Conservation (phyloP, 176 grass and related monocot species). For the Rhynchospora pubera region DNA sequence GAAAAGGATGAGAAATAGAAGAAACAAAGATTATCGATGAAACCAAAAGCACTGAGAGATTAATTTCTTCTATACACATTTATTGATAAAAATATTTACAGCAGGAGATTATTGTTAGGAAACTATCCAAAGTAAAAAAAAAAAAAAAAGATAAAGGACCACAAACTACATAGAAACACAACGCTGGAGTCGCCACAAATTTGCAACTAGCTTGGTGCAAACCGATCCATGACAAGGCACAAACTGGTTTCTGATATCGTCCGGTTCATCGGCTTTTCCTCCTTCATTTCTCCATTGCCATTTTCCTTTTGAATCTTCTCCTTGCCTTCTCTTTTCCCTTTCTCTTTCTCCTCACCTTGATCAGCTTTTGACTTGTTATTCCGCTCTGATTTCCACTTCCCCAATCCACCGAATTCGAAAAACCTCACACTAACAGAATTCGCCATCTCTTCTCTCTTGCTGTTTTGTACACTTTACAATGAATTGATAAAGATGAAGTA, state of each 20-base stretch:
- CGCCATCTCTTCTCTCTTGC: not conserved
- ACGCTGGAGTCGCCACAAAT: not conserved
- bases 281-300: not conserved
- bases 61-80: not conserved
- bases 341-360: not conserved
- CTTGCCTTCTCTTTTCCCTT: not conserved
- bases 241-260: conserved; percentile 5
- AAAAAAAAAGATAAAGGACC: not conserved
- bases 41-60: not conserved
- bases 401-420: not conserved
- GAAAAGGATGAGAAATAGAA: not conserved
- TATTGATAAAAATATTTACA: not conserved
- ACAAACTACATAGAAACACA: not conserved
- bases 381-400: not conserved
- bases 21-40: not conserved
- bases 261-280: not conserved
- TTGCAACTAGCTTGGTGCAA: not conserved
- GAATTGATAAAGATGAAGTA: not conserved
- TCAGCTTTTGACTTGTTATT: not conserved
- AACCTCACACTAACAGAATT: not conserved
- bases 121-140: not conserved
- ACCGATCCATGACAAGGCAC: conserved; percentile 4
- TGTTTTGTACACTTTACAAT: not conserved
- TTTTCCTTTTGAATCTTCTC: not conserved
- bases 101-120: not conserved